These are phyloP conservation scores for Rhizopus delemar DNA, from an alignment of 371 early-diverging fungal species.

Conservation along the genomic window DNA sequence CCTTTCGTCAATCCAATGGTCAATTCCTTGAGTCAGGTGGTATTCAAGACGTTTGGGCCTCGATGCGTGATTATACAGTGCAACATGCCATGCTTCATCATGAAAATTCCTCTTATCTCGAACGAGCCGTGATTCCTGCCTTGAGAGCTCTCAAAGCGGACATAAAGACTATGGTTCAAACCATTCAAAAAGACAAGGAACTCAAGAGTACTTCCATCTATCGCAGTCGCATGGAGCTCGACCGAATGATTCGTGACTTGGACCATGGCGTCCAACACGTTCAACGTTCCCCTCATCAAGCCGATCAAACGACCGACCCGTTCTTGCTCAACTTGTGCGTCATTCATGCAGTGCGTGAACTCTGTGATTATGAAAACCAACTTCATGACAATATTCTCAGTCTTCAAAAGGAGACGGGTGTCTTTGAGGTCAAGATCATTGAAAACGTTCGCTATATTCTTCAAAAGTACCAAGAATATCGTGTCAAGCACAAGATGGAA, in stretches of 20 bases:
- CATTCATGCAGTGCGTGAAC: constrained; percentile 29
- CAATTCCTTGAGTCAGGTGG: constrained; percentile 48
- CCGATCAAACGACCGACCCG: constrained; percentile 36
- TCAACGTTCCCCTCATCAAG: constrained; percentile 29
- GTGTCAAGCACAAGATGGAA: constrained; percentile 38
- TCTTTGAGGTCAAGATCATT: constrained; percentile 44
- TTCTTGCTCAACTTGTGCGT: constrained; percentile 39
- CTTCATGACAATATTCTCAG: constrained; percentile 44
- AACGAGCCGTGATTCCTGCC: constrained; percentile 36
- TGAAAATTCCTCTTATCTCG: constrained; percentile 38
- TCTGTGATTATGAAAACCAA: constrained; percentile 44
- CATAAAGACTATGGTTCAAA: constrained; percentile 32
- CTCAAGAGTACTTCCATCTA: constrained; percentile 36
- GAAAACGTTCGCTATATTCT: constrained; percentile 34
- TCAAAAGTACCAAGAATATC: constrained; percentile 34
- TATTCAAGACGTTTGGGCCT: constrained; percentile 47
- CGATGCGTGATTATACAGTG: constrained; percentile 40
- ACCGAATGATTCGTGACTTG: constrained; percentile 27
- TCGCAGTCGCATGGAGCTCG: constrained; percentile 34
- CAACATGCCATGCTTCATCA: constrained; percentile 45
- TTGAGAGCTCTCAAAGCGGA: constrained; percentile 42
- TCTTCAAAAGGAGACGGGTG: constrained; percentile 43
- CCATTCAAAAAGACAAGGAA: constrained; percentile 35
- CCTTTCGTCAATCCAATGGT: constrained; percentile 32
- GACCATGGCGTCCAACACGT: constrained; percentile 30